phyloP scores from a whole-genome alignment of 805 yeast genomes.

The Pichia gijzeniarum region DNA sequence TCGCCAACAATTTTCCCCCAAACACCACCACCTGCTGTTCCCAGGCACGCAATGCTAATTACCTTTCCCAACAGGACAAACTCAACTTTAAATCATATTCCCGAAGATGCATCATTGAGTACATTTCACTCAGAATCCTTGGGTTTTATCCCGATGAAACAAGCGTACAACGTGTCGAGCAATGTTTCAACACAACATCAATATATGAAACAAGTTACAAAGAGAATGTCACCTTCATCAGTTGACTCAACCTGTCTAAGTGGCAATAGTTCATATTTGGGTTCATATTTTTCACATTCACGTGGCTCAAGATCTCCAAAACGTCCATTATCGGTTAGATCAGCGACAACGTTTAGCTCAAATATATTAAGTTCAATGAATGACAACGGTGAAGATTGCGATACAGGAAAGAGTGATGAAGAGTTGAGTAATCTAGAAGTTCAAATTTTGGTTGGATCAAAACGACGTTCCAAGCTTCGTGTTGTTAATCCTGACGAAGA shows the following conservation, averaged over 20 bases:
- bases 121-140: conserved; percentile 13
- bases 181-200: conserved; percentile 1
- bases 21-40: conserved; percentile 11
- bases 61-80: conserved; percentile 11
- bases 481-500: conserved; percentile 49
- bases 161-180: neutral
- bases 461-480: conserved; percentile 51
- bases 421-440: conserved; percentile 52
- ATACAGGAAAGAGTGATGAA: conserved; percentile 23
- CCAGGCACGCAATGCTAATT: conserved; percentile 8
- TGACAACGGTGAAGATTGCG: neutral
- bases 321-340: conserved; percentile 4
- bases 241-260: neutral
- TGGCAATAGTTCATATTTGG: neutral
- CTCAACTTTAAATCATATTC: conserved; percentile 15
- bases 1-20: neutral
- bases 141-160: conserved; percentile 8
- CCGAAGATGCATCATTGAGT: conserved; percentile 16
- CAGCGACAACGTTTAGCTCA: neutral
- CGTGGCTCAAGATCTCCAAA: conserved; percentile 1
- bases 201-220: conserved; percentile 5
- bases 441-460: conserved; percentile 64
- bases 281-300: neutral
- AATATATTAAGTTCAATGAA: neutral
- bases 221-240: neutral